phyloP scores from a whole-genome alignment of 345 rosid species.

The Viola odorata region DNA sequence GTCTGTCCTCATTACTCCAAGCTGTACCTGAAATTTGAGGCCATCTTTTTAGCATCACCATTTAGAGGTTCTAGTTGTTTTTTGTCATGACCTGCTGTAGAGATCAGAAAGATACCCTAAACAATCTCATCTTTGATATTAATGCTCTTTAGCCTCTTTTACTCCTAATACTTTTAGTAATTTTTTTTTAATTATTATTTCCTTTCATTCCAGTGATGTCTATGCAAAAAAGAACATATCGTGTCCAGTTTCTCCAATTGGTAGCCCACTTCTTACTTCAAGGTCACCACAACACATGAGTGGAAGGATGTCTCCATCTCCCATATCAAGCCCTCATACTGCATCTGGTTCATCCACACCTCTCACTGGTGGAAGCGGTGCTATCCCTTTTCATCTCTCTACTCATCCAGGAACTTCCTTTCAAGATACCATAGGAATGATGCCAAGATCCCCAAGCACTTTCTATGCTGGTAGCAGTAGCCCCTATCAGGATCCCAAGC shows the following conservation, averaged over 20 bases:
- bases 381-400: slow-evolving; percentile 50
- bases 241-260: slow-evolving; percentile 21
- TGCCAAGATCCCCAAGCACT: slow-evolving; percentile 35
- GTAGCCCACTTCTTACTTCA: slow-evolving; percentile 24
- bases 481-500: slow-evolving; percentile 44
- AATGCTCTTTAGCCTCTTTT: too few species aligned
- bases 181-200: background rate
- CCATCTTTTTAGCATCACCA: background rate
- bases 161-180: background rate
- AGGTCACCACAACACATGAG: slow-evolving; percentile 25
- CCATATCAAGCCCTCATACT: slow-evolving; percentile 26
- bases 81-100: too few species aligned
- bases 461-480: slow-evolving; percentile 32
- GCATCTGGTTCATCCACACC: slow-evolving; percentile 29
- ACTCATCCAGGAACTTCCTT: slow-evolving; percentile 42
- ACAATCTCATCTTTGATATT: too few species aligned
- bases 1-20: background rate
- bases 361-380: slow-evolving; percentile 22
- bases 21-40: background rate
- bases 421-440: slow-evolving; percentile 44
- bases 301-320: slow-evolving; percentile 21
- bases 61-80: too few species aligned
- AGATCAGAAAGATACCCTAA: too few species aligned
- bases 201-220: slow-evolving; percentile 12
- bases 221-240: slow-evolving; percentile 18